phyloP scores from a whole-genome alignment of 164 flowering plant species.

The Warburgia ugandensis region DNA sequence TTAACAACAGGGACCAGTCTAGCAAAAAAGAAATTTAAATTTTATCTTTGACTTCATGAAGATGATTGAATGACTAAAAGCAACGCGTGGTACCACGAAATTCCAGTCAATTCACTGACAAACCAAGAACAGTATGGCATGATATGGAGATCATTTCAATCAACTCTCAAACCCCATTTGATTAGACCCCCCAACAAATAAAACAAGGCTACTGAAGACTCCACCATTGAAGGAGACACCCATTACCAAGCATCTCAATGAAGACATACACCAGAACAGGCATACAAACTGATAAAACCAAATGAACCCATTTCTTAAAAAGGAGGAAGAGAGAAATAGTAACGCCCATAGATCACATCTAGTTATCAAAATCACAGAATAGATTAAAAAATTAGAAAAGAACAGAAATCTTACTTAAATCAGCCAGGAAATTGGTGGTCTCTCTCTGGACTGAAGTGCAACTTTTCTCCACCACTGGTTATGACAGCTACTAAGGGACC shows the following conservation, averaged over 20 bases:
- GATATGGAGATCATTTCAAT: conserved; percentile 36
- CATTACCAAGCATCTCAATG: neutral
- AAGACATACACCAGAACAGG: neutral
- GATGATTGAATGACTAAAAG: too few relatives aligned
- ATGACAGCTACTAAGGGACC: neutral
- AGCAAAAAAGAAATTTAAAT: too few relatives aligned
- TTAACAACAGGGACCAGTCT: too few relatives aligned
- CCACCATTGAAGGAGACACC: neutral
- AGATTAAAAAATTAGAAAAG: neutral
- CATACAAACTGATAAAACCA: neutral
- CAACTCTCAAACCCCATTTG: conserved; percentile 23
- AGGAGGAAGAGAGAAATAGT: conserved; percentile 12
- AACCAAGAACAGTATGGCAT: too few relatives aligned
- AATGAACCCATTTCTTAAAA: neutral
- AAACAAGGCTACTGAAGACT: neutral
- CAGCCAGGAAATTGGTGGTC: neutral
- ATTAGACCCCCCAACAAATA: conserved; percentile 4
- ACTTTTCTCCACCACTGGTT: too few relatives aligned
- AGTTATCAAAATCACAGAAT: conserved; percentile 11
- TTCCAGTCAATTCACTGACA: too few relatives aligned
- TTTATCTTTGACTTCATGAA: too few relatives aligned
- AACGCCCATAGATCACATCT: conserved; percentile 13
- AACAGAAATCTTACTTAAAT: neutral
- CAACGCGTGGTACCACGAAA: too few relatives aligned
- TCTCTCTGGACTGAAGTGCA: neutral